Evolutionary conservation across 441 rosid genomes (phyloP), one percentile per base, ranked within the genome.

Genomic region (Rhodomyrtus psidioides): DNA sequence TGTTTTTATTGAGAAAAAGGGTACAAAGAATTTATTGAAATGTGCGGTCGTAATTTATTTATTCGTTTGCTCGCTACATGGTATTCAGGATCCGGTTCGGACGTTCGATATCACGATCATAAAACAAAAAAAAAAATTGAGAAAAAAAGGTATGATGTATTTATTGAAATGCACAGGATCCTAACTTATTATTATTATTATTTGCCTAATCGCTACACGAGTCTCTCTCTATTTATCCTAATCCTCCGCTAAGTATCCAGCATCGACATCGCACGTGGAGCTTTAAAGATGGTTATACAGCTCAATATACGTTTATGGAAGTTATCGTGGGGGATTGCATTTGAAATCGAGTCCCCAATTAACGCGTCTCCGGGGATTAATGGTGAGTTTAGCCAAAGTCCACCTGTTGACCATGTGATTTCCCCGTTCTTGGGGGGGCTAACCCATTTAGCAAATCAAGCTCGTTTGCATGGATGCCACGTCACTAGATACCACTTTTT

Each of bases 11-110:
- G 46, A 30, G 46, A 30, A 34, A 65, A 9, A 49, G 14, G 76
- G 24, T 17, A 34, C 4, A 14, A 34, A 0, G 1, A 16, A 9
- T 27, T 27, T 7, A 27, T 27, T 0, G 39, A 6, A 14, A 59
- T 27, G 34, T 27, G 21, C 2, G 4, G 9, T 0, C 2, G 6
- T 0, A 4, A 1, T 30, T 30, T 1, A 2, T 0, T 62, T 30
- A 16, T 30, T 62, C 17, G 6, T 30, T 5, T 8, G 0, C 7
- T 44, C 10, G 49, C 49, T 7, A 44, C 7, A 44, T 44, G 49
- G 49, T 8, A 44, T 44, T 39, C 6, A 39, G 5, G 6, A 39
- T 39, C 34, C 42, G 6, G 6, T 39, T 39, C 1, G 6, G 42
- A 4, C 4, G 42, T 39, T 44, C 10, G 49, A 9, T 44, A 44